These are phyloP conservation scores for Pyronema omphalodes DNA, from an alignment of 495 filamentous ascomycete species.

Conservation along the genomic window DNA sequence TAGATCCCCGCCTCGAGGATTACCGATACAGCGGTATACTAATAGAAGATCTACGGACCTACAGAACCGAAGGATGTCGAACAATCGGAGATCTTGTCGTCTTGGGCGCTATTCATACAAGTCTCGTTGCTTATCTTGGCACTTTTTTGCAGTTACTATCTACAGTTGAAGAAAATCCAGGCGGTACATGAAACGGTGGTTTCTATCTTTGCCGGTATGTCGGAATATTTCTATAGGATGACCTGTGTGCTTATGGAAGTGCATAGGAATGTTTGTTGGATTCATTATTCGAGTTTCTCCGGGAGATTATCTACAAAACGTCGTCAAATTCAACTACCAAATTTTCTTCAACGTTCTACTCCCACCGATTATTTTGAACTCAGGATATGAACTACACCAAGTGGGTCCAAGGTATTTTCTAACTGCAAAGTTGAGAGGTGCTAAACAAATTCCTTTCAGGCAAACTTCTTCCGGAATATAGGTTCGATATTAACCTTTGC, in stretches of 20 bases:
- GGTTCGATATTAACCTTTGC: slow-evolving; percentile 97
- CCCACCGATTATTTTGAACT: slow-evolving; percentile 90
- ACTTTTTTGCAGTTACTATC: slow-evolving; percentile 89
- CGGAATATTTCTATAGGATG: not conserved
- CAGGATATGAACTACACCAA: slow-evolving; percentile 92
- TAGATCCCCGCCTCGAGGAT: not conserved
- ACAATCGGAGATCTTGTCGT: slow-evolving; percentile 78
- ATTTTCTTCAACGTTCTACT: slow-evolving; percentile 98
- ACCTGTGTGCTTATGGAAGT: not conserved
- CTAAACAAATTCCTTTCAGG: slow-evolving; percentile 25
- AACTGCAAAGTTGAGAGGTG: not conserved
- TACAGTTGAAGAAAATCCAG: slow-evolving; percentile 87
- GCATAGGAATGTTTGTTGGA: slow-evolving; percentile 80
- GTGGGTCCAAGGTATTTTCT: slow-evolving; percentile 13
- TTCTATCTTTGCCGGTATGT: slow-evolving; percentile 86
- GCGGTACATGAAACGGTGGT: slow-evolving; percentile 95
- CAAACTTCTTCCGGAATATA: slow-evolving; percentile 96
- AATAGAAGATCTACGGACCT: slow-evolving; percentile 5
- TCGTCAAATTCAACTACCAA: slow-evolving; percentile 92
- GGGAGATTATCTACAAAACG: slow-evolving; percentile 61
- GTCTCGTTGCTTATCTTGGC: slow-evolving; percentile 83
- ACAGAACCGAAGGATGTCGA: slow-evolving; percentile 28
- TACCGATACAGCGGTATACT: not conserved
- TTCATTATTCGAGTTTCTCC: slow-evolving; percentile 66
- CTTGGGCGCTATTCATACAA: slow-evolving; percentile 92